Evolutionary conservation across 805 yeast species (phyloP), one percentile per base, ranked within the genome.

Genomic region (Yarrowia osloensis): DNA sequence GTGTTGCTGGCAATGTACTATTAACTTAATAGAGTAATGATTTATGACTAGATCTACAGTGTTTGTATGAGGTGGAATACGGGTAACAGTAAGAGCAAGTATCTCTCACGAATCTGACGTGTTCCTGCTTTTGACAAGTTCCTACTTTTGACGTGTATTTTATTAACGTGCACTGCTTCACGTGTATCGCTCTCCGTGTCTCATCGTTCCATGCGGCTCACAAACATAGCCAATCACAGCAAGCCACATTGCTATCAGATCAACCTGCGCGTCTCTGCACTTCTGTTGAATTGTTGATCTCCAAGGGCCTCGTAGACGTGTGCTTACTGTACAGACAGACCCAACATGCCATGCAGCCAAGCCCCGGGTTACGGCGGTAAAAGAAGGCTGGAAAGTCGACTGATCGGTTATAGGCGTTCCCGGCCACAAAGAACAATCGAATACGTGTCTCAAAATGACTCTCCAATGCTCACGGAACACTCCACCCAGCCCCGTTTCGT

Each of bases 11-110:
- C 61, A 54, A 54, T 54, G 61, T 54, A 54, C 61, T 54, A 57
- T 57, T 57, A 57, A 57, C 63, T 39, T 57, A 50, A 50, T 50
- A 57, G 63, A 57, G 63, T 57, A 57, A 57, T 57, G 63, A 57
- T 57, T 57, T 57, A 57, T 57, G 63, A 57, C 63, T 57, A 57
- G 47, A 57, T 57, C 47, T 57, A n/a, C n/a, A n/a, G n/a, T n/a
- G n/a, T n/a, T n/a, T n/a, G n/a, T n/a, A n/a, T n/a, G n/a, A n/a
- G n/a, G n/a, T n/a, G n/a, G n/a, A n/a, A n/a, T n/a, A n/a, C n/a
- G n/a, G n/a, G n/a, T n/a, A n/a, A n/a, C n/a, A n/a, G n/a, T n/a
- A n/a, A n/a, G n/a, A n/a, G n/a, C n/a, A n/a, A n/a, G n/a, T n/a
- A n/a, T n/a, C n/a, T n/a, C n/a, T n/a, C n/a, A n/a, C n/a, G n/a